Conservation (phyloP, 2,329 filamentous ascomycete genomes). For the Periconia sp. region DNA sequence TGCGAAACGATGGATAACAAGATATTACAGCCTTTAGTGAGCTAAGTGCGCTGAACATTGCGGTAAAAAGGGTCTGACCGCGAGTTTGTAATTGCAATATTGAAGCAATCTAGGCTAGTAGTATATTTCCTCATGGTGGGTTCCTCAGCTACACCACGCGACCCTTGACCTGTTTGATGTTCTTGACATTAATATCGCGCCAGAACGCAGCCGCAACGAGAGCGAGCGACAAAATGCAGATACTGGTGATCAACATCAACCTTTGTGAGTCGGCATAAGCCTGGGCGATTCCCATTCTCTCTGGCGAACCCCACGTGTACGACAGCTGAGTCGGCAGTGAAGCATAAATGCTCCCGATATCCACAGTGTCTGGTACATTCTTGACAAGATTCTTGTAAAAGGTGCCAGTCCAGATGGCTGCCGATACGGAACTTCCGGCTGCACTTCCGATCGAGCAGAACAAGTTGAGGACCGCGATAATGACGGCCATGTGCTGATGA, state of each 20-base stretch:
- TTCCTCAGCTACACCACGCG: too few species aligned
- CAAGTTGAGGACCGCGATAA: slow-evolving; percentile 57
- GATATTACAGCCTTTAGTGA: too few species aligned
- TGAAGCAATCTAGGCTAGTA: too few species aligned
- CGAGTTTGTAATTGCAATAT: too few species aligned
- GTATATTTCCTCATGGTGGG: too few species aligned
- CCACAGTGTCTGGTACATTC: slow-evolving; percentile 49
- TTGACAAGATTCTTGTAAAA: slow-evolving; percentile 56
- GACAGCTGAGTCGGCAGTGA: slow-evolving; percentile 59
- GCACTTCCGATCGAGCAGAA: slow-evolving; percentile 62
- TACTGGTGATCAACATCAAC: slow-evolving; percentile 46
- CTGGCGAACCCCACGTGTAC: slow-evolving; percentile 56
- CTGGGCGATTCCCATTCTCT: slow-evolving; percentile 44
- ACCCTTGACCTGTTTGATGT: slow-evolving; percentile 20
- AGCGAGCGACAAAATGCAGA: slow-evolving; percentile 28
- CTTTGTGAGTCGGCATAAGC: slow-evolving; percentile 45
- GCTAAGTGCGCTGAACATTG: too few species aligned
- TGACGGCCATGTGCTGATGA: slow-evolving; percentile 54
- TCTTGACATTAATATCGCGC: slow-evolving; percentile 35
- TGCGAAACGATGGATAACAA: too few species aligned
- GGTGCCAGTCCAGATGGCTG: slow-evolving; percentile 67
- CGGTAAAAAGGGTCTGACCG: too few species aligned
- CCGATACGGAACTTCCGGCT: slow-evolving; percentile 58
- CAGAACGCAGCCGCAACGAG: slow-evolving; percentile 32
- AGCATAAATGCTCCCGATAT: slow-evolving; percentile 52